A percentile compares a stretch with the other conserved stretches of the same genome.
phyloP scores from a whole-genome alignment of 331 rosid genomes.

The Spiraea crenata region DNA sequence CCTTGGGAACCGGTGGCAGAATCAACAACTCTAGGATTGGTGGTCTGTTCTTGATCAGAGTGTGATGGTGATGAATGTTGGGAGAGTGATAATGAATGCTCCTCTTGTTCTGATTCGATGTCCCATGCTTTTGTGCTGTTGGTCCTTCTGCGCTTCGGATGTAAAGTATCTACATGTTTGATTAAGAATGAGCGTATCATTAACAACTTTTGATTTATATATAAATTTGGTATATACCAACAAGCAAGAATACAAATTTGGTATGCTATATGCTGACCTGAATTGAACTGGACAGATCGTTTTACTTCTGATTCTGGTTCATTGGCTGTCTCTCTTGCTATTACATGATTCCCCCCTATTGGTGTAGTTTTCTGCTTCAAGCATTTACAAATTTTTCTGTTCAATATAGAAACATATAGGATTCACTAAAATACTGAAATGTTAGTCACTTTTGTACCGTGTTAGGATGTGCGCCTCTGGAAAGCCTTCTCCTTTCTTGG shows the following conservation, averaged over 20 bases:
- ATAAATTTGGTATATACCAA: background rate
- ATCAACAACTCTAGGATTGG: slow-evolving; percentile 36
- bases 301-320: slow-evolving; percentile 39
- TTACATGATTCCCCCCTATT: slow-evolving; percentile 47
- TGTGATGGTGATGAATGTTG: slow-evolving; percentile 85
- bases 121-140: slow-evolving; percentile 56
- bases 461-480: slow-evolving; percentile 32
- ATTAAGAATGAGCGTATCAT: slow-evolving; percentile 2
- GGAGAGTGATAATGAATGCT: slow-evolving; percentile 84
- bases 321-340: slow-evolving; percentile 33
- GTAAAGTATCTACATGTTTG: slow-evolving; percentile 48
- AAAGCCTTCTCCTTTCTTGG: slow-evolving; percentile 46
- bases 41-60: slow-evolving; percentile 83
- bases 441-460: slow-evolving; percentile 37
- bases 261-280: slow-evolving; percentile 40
- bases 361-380: slow-evolving; percentile 48
- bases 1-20: slow-evolving; percentile 49
- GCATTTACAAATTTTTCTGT: slow-evolving; percentile 19
- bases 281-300: slow-evolving; percentile 37
- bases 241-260: background rate
- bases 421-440: background rate
- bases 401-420: background rate
- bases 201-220: background rate
- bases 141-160: slow-evolving; percentile 77
- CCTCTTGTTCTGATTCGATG: slow-evolving; percentile 86